phyloP scores from a whole-genome alignment of 2,329 filamentous ascomycete genomes.

The Ramularia collo-cygni region DNA sequence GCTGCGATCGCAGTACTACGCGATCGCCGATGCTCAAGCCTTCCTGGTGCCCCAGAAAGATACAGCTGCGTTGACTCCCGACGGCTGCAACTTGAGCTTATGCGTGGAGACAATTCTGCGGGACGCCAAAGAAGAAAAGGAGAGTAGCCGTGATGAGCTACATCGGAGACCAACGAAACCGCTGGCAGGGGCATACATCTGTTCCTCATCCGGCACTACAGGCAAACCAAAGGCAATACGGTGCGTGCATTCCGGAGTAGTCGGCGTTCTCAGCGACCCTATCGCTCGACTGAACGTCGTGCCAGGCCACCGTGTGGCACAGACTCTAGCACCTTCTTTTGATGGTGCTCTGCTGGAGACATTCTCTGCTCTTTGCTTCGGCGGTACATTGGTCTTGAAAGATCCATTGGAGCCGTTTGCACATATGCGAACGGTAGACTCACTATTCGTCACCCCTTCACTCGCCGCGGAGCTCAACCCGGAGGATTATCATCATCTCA shows the following conservation, averaged over 20 bases:
- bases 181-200: conserved; percentile 2
- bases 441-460: neutral
- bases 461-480: conserved; percentile 3
- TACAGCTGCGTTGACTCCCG: neutral
- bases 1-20: conserved; percentile 3
- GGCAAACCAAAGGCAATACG: conserved; percentile 3
- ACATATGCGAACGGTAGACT: neutral
- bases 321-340: conserved; percentile 3
- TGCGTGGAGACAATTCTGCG: conserved; percentile 1
- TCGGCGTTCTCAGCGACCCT: neutral
- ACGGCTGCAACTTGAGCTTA: conserved; percentile 2
- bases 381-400: neutral
- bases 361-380: conserved; percentile 3
- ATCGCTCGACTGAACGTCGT: neutral
- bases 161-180: neutral
- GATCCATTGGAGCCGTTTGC: conserved; percentile 1
- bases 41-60: neutral
- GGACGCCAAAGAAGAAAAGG: neutral
- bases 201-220: conserved; percentile 5
- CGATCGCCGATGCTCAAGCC: conserved; percentile 1
- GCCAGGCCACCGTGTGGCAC: neutral
- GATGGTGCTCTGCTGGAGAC: conserved; percentile 5
- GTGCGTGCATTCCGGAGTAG: conserved; percentile 1
- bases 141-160: neutral
- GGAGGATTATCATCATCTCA: neutral